Conservation (phyloP, 768 basidiomycete genomes). For the Panaeolus cyanescens region DNA sequence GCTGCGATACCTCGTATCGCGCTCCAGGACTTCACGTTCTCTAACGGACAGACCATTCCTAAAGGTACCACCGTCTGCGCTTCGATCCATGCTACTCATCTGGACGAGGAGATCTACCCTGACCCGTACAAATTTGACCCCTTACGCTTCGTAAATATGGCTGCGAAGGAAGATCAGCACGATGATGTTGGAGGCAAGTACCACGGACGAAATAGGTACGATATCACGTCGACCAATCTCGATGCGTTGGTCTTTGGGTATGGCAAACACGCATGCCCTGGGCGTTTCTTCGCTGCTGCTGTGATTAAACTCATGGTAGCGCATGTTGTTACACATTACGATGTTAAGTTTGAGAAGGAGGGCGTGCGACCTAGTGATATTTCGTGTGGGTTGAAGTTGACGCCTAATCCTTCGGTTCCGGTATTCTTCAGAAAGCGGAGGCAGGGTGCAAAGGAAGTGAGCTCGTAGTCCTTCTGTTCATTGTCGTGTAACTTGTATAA, state of each 20-base stretch:
- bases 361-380: constrained; percentile 11
- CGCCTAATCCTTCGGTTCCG: background rate
- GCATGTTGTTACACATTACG: constrained; percentile 22
- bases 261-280: constrained; percentile 19
- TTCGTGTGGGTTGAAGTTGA: background rate
- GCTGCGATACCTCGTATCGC: constrained; percentile 29
- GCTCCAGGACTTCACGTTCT: constrained; percentile 33
- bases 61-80: constrained; percentile 29
- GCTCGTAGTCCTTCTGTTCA: no score
- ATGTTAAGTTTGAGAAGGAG: constrained; percentile 21
- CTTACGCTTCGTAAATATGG: constrained; percentile 18
- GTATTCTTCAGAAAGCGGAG: background rate
- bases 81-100: constrained; percentile 8
- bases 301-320: constrained; percentile 25
- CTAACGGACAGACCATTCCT: constrained; percentile 33
- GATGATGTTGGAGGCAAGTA: background rate
- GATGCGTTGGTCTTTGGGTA: constrained; percentile 17
- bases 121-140: constrained; percentile 15
- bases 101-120: constrained; percentile 9
- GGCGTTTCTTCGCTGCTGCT: constrained; percentile 21
- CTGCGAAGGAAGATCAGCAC: background rate
- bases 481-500: no score
- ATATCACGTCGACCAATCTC: constrained; percentile 9
- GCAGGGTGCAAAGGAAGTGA: no score
- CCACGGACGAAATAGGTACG: background rate